Evolutionary conservation across 2,329 filamentous ascomycete genomes (phyloP), one percentile per base, ranked within the genome.

Genomic region (Fusarium udum): DNA sequence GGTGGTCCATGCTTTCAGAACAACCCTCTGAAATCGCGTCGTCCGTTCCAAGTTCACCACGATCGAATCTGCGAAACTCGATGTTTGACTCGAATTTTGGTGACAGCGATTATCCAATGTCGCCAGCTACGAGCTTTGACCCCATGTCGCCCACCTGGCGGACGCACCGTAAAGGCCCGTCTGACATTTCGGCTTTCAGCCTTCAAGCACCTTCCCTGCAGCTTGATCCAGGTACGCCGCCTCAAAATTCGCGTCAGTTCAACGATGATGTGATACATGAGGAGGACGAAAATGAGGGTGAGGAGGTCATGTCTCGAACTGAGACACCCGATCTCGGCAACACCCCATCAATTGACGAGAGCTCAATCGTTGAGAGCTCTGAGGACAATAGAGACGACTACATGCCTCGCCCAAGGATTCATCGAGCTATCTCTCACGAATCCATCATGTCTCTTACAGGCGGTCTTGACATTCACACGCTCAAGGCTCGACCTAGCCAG

Each of bases 401-500:
- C 71, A 81, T 78, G 75, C 82, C 84, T 74, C 81, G 80, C 63
- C 84, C 83, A 60, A 81, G 82, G 4, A 82, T 95, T 8, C 92
- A 90, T 45, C 91, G 92, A 37, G 87, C 90, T 6, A 80, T 90
- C 4, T 97, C 95, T 4, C 94, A 97, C 76, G 95, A 98, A 80
- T 97, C 94, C 24, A 91, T 98, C 69, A 89, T 98, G 75, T 98
- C 95, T 0, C 88, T 97, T 4, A 90, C 92, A 0, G 95, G 94
- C 8, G 95, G 95, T 5, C 92, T 97, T 80, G 95, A 98, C 79
- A 97, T 97, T 56, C 95, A 97, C 80, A 95, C 93, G 0, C 86
- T 97, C 9, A 91, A 92, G 77, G 87, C 88, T 4, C 89, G 93
- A 8, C 93, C 94, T 1, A 93, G 92, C 39, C 93, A 97, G 77